These are phyloP conservation scores for Diaporthe sp. DNA, from an alignment of 2,329 filamentous ascomycete genomes.

Conservation along the genomic window DNA sequence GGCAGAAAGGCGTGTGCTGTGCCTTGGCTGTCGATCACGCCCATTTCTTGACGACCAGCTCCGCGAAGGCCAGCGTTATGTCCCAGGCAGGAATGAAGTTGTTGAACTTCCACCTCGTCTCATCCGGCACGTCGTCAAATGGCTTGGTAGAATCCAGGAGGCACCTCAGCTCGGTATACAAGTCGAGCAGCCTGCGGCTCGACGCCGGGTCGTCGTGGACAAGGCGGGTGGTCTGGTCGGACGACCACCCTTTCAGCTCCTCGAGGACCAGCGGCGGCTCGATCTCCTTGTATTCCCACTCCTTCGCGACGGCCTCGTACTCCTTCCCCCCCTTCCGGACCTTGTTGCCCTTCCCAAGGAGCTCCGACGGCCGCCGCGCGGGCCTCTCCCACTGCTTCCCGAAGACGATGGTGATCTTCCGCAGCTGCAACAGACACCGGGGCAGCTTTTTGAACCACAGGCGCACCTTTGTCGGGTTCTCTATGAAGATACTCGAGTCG, in stretches of 20 bases:
- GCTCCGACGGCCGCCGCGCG: not conserved
- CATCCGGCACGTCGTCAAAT: not conserved
- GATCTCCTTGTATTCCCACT: constrained; percentile 4
- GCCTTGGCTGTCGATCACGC: not conserved
- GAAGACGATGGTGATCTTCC: constrained; percentile 10
- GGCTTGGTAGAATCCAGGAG: constrained; percentile 19
- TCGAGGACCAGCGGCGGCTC: constrained; percentile 15
- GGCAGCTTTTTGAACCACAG: constrained; percentile 15
- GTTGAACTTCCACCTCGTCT: constrained; percentile 13
- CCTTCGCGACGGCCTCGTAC: not conserved
- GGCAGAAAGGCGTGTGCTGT: not conserved
- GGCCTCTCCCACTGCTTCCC: constrained; percentile 8
- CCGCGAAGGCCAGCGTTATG: constrained; percentile 6
- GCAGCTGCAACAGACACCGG: not conserved
- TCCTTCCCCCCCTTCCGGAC: not conserved
- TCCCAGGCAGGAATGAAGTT: constrained; percentile 15
- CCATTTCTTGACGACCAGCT: constrained; percentile 16
- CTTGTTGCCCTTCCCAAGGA: not conserved
- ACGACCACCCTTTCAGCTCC: not conserved
- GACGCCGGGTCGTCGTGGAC: constrained; percentile 5
- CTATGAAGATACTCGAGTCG: constrained; percentile 4
- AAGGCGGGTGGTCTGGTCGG: not conserved
- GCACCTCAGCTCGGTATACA: constrained; percentile 8
- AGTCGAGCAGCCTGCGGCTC: constrained; percentile 6
- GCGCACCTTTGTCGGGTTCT: constrained; percentile 13